A percentile compares a stretch with the other conserved stretches of the same genome.
Evolutionary conservation across 1,284 basidiomycete species (phyloP).

Genomic region (Rhizoctonia solani): DNA sequence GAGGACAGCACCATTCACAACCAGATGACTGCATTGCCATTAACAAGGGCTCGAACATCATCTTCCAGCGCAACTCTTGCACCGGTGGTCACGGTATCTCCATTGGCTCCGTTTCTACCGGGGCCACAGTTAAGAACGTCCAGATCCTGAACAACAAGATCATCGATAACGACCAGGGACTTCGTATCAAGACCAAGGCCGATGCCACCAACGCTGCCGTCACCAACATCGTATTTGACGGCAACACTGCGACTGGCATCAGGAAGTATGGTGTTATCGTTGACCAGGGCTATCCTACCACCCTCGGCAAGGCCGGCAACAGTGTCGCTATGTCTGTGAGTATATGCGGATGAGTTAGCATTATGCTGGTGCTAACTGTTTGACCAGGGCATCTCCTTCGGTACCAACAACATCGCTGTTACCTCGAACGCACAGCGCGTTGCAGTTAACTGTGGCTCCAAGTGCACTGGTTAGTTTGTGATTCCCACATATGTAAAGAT

Average conservation of each 20-base stretch:
- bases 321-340: conserved; percentile 29
- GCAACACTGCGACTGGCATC: conserved; percentile 39
- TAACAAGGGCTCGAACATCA: no score
- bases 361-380: neutral
- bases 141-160: conserved; percentile 39
- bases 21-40: conserved; percentile 41
- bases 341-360: neutral
- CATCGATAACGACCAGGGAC: conserved; percentile 39
- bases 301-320: conserved; percentile 34
- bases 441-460: conserved; percentile 34
- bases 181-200: conserved; percentile 42
- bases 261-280: conserved; percentile 40
- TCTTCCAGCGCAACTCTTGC: conserved; percentile 41
- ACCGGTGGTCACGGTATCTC: conserved; percentile 41
- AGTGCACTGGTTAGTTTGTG: no score
- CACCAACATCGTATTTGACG: conserved; percentile 39
- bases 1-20: conserved; percentile 40
- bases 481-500: no score
- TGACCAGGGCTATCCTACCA: conserved; percentile 34
- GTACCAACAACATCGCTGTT: conserved; percentile 32
- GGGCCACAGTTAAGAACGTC: conserved; percentile 39
- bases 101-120: conserved; percentile 39
- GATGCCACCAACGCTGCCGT: conserved; percentile 38
- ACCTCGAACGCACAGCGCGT: conserved; percentile 31
- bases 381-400: conserved; percentile 28